Evolutionary conservation across 2,329 filamentous ascomycete genomes (phyloP).

Genomic region (Paecilomyces sp.): DNA sequence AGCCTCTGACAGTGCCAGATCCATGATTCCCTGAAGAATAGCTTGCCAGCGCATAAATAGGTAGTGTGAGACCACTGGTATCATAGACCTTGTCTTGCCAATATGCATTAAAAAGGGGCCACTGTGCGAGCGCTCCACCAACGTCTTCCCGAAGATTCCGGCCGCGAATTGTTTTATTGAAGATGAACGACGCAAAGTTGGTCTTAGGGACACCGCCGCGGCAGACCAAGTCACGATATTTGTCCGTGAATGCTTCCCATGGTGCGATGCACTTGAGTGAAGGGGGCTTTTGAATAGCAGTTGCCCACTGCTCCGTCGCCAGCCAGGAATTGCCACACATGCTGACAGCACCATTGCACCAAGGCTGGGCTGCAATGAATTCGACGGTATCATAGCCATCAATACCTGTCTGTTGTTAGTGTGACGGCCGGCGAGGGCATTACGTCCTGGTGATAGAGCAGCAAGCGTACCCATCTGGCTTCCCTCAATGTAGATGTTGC

Average conservation of each 20-base stretch:
- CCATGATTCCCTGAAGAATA: not conserved
- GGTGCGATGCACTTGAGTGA: not conserved
- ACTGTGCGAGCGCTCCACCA: not conserved
- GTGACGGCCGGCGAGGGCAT: no score
- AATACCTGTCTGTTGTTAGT: no score
- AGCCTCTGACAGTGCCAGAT: not conserved
- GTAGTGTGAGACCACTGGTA: not conserved
- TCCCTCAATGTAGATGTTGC: not conserved
- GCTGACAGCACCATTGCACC: not conserved
- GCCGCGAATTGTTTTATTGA: no score
- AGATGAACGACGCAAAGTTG: no score
- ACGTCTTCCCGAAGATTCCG: not conserved
- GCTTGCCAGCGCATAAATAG: not conserved
- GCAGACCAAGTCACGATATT: not conserved
- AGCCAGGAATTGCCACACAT: not conserved
- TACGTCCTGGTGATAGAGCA: no score
- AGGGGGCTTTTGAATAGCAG: not conserved
- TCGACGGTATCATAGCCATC: conserved; percentile 1
- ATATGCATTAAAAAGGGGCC: not conserved
- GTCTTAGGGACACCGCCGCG: not conserved
- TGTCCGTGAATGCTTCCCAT: not conserved
- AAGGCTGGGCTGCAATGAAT: not conserved
- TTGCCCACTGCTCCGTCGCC: not conserved
- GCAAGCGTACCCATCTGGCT: no score
- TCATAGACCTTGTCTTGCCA: not conserved